Evolutionary conservation across 1,139 yeast genomes (phyloP), one percentile per base, ranked within the genome.

Genomic region (Saccharomyces hybrid): DNA sequence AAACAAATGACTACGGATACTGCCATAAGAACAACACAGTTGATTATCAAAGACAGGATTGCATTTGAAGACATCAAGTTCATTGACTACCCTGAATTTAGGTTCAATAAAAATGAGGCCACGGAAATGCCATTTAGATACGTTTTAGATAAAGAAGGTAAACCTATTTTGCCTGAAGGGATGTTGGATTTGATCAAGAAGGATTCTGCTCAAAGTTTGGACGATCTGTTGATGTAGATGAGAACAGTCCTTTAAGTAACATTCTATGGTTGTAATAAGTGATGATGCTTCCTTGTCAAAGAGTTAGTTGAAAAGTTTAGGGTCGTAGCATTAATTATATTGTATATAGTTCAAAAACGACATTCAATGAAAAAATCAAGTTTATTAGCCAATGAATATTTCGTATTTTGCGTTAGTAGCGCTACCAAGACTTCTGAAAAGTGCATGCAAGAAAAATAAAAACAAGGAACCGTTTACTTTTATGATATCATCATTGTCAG

Each of bases 61-160:
- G 64, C 67, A 26, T 85, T 93, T 61, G 86, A 85, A 56, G 80
- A 86, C 50, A 88, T 93, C 57, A 79, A 81, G 55, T 91, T 88
- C 68, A 82, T 91, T 57, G 98, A 93, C 69, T 90, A 88, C 67
- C 99, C 99, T 2, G 98, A 91, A 71, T 85, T 93, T 61, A 81
- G 89, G 67, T 91, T 88, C 74, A 85, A 77, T 72, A 85, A 85
- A 69, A 82, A 87, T 66, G 98, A 93, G 71, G 87, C 96, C 5
- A 90, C 96, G 0, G 97, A 93, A 68, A 93, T 93, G 99, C 99
- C 99, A 2, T 93, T 93, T 74, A 78, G 98, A 67, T 93, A 93
- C 65, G 85, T 93, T 31, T 73, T 84, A 55, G 75, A 72, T 3
- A 49, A 56, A 20, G 64, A 78, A 1, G 82, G 82, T 3, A 77